phyloP scores from a whole-genome alignment of 2,329 filamentous ascomycete species.

The Pseudopyrenochaeta lycopersici region DNA sequence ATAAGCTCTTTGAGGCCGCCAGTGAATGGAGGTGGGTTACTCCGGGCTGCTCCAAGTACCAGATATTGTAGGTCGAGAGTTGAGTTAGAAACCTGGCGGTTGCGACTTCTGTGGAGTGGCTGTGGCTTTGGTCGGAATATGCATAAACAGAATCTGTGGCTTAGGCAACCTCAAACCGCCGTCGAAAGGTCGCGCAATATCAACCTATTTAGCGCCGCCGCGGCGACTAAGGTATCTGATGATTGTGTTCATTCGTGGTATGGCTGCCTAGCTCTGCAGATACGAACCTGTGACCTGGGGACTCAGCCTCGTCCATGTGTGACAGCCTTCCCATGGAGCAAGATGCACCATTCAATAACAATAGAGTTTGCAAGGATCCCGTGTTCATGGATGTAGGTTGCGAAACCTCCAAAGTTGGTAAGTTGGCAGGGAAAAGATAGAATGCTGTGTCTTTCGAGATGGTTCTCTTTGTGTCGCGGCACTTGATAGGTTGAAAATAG shows the following conservation, averaged over 20 bases:
- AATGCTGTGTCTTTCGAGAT: no score
- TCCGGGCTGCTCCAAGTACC: not conserved
- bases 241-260: not conserved
- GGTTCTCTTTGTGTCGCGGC: no score
- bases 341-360: no score
- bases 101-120: not conserved
- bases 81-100: not conserved
- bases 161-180: not conserved
- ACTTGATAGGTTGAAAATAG: no score
- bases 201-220: not conserved
- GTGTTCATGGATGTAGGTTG: no score
- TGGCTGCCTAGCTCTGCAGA: constrained; percentile 5
- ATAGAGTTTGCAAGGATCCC: no score
- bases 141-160: constrained; percentile 5
- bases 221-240: constrained; percentile 6
- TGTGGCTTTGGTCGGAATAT: not conserved
- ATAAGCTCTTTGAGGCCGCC: not conserved
- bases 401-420: no score
- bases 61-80: not conserved
- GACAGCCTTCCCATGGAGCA: not conserved
- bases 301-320: not conserved
- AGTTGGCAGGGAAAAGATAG: no score
- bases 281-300: not conserved
- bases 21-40: not conserved
- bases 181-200: constrained; percentile 8